These are phyloP conservation scores for Suhomyces anneliseae DNA, from an alignment of 1,139 yeast species.

Conservation along the genomic window DNA sequence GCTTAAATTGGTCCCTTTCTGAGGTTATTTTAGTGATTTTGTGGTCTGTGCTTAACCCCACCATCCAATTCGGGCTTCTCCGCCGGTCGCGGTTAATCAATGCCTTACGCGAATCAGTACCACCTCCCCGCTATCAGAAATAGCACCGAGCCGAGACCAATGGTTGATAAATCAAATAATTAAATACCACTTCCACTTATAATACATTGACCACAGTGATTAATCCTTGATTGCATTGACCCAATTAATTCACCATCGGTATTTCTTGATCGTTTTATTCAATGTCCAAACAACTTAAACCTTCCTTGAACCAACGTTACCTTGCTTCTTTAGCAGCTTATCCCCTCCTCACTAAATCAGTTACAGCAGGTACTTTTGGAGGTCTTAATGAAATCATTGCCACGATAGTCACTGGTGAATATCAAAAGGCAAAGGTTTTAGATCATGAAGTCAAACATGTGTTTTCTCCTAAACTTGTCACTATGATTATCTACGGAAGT, in stretches of 20 bases:
- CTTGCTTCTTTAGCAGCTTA: slow-evolving; percentile 41
- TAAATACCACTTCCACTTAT: background rate
- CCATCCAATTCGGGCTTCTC: background rate
- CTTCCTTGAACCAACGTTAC: slow-evolving; percentile 30
- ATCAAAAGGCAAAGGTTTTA: slow-evolving; percentile 23
- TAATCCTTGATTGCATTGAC: background rate
- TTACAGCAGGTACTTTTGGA: slow-evolving; percentile 58
- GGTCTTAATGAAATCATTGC: slow-evolving; percentile 63
- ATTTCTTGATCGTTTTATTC: background rate
- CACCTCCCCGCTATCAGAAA: background rate
- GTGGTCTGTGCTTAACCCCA: background rate
- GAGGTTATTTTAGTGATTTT: background rate
- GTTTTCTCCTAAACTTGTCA: slow-evolving; percentile 49
- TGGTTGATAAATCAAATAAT: background rate
- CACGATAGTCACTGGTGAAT: slow-evolving; percentile 50
- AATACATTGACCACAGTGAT: too few relatives aligned
- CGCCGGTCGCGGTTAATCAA: background rate
- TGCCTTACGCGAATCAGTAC: background rate
- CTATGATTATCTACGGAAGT: slow-evolving; percentile 74
- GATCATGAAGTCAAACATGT: slow-evolving; percentile 32
- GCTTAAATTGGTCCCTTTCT: background rate
- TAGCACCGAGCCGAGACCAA: background rate
- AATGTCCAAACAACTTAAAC: slow-evolving; percentile 2
- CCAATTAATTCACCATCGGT: background rate
- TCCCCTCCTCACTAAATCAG: slow-evolving; percentile 61